Percentiles rank a stretch among this genome's conserved stretches.
Conservation (phyloP, 2,329 filamentous ascomycete species). For the Penicillium griseofulvum region DNA sequence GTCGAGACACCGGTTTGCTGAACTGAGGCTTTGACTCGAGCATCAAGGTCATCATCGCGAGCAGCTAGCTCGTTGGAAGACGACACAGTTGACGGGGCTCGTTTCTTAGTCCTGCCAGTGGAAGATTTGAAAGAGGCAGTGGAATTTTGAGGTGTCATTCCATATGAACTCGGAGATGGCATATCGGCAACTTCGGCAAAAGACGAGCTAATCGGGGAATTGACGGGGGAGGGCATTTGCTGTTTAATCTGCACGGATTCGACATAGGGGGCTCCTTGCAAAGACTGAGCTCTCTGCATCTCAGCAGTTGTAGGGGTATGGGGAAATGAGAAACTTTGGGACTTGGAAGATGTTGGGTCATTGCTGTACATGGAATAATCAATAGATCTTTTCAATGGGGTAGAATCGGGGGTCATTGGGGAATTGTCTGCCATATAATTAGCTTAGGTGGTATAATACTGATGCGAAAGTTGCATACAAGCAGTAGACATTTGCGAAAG, state of each 20-base stretch:
- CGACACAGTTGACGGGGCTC: constrained; percentile 20
- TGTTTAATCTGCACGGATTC: constrained; percentile 39
- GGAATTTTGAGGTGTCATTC: constrained; percentile 27
- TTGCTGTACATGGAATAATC: constrained; percentile 39
- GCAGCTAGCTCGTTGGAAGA: constrained; percentile 40
- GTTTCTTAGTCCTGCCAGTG: constrained; percentile 21
- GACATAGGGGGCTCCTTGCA: constrained; percentile 45
- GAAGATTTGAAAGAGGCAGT: constrained; percentile 31
- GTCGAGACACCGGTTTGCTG: constrained; percentile 80
- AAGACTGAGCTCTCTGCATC: constrained; percentile 48
- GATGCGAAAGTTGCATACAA: constrained; percentile 11
- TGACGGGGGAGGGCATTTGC: constrained; percentile 57
- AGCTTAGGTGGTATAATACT: neutral
- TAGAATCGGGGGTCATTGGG: constrained; percentile 66
- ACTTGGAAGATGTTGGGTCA: constrained; percentile 43
- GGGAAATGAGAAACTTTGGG: constrained; percentile 32
- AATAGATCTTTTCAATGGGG: constrained; percentile 50
- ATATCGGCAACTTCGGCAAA: constrained; percentile 54
- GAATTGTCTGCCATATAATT: constrained; percentile 16
- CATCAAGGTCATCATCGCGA: constrained; percentile 51
- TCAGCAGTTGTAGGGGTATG: constrained; percentile 35
- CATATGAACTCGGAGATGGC: constrained; percentile 27
- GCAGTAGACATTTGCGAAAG: constrained; percentile 61
- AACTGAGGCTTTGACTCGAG: constrained; percentile 60
- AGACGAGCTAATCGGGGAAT: constrained; percentile 47